A percentile compares a stretch with the other conserved stretches of the same genome.
phyloP scores from a whole-genome alignment of 1,139 yeast species.

The Pichia sp. region DNA sequence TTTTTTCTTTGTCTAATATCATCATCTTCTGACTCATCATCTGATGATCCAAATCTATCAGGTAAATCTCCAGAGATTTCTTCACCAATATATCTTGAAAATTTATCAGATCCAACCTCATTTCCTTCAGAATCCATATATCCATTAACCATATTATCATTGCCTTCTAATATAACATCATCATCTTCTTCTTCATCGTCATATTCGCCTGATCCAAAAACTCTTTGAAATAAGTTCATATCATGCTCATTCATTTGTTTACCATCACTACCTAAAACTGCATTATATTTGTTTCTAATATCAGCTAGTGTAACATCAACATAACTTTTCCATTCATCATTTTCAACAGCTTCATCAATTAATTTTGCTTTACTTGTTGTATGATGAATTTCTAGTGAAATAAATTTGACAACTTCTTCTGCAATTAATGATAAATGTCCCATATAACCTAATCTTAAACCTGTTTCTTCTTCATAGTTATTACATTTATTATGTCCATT shows the following conservation, averaged over 20 bases:
- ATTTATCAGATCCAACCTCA: slow-evolving; percentile 41
- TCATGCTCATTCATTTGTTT: slow-evolving; percentile 33
- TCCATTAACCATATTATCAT: slow-evolving; percentile 9
- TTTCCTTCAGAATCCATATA: slow-evolving; percentile 26
- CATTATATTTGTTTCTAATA: slow-evolving; percentile 89
- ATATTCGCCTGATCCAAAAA: slow-evolving; percentile 38
- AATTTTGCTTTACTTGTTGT: slow-evolving; percentile 50
- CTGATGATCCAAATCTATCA: slow-evolving; percentile 49
- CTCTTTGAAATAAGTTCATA: slow-evolving; percentile 32
- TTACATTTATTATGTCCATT: slow-evolving; percentile 77
- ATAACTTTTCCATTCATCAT: slow-evolving; percentile 73
- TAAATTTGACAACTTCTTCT: slow-evolving; percentile 94
- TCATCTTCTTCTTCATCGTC: slow-evolving; percentile 20
- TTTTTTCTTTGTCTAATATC: slow-evolving; percentile 25
- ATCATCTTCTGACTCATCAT: slow-evolving; percentile 49
- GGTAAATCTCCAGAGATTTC: slow-evolving; percentile 63
- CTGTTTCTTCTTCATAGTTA: slow-evolving; percentile 51
- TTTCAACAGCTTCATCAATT: slow-evolving; percentile 52
- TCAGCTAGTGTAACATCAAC: slow-evolving; percentile 80
- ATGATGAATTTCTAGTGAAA: slow-evolving; percentile 48
- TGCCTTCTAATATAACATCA: slow-evolving; percentile 10
- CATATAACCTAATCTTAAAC: slow-evolving; percentile 88
- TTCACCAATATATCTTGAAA: slow-evolving; percentile 78
- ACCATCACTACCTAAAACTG: slow-evolving; percentile 85
- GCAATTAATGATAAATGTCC: slow-evolving; percentile 95